Evolutionary conservation across 2,329 filamentous ascomycete species (phyloP).

Genomic region (Aureobasidium sp.): DNA sequence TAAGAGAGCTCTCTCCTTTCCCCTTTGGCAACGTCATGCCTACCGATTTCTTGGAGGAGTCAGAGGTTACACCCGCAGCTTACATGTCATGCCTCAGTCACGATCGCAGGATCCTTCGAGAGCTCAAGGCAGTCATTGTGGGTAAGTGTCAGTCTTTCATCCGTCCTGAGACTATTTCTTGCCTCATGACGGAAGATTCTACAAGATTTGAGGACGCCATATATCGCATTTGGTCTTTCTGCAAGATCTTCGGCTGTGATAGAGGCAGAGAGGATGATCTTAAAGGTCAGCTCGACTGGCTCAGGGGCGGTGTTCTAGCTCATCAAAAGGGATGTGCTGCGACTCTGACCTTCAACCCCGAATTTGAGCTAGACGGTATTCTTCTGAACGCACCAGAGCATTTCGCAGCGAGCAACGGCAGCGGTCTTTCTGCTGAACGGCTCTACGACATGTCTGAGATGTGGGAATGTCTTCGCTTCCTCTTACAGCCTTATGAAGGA

Average conservation of each 20-base stretch:
- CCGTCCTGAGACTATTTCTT: slow-evolving; percentile 49
- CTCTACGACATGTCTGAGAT: slow-evolving; percentile 59
- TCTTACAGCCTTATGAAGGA: slow-evolving; percentile 51
- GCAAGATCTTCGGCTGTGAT: slow-evolving; percentile 53
- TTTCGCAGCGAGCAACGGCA: slow-evolving; percentile 52
- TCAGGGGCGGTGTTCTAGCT: slow-evolving; percentile 50
- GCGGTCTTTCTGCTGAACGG: slow-evolving; percentile 48
- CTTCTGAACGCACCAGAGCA: slow-evolving; percentile 50
- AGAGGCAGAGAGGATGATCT: slow-evolving; percentile 54
- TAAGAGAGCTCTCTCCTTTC: slow-evolving; percentile 51
- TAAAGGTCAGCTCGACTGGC: slow-evolving; percentile 55
- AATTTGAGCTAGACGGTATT: slow-evolving; percentile 46
- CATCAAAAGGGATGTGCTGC: slow-evolving; percentile 40
- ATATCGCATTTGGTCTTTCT: slow-evolving; percentile 62
- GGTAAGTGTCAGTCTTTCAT: slow-evolving; percentile 51
- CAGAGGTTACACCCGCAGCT: slow-evolving; percentile 43
- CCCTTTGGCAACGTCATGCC: slow-evolving; percentile 10
- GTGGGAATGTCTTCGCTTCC: slow-evolving; percentile 53
- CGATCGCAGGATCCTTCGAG: slow-evolving; percentile 48
- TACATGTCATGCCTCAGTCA: slow-evolving; percentile 47
- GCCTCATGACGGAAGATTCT: slow-evolving; percentile 43
- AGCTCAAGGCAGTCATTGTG: slow-evolving; percentile 51
- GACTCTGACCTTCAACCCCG: slow-evolving; percentile 40
- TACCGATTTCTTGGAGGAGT: slow-evolving; percentile 35
- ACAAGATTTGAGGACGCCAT: slow-evolving; percentile 54